Evolutionary conservation across 23 red algal species (phyloP).

Genomic region (Gracilaria gracilis): DNA sequence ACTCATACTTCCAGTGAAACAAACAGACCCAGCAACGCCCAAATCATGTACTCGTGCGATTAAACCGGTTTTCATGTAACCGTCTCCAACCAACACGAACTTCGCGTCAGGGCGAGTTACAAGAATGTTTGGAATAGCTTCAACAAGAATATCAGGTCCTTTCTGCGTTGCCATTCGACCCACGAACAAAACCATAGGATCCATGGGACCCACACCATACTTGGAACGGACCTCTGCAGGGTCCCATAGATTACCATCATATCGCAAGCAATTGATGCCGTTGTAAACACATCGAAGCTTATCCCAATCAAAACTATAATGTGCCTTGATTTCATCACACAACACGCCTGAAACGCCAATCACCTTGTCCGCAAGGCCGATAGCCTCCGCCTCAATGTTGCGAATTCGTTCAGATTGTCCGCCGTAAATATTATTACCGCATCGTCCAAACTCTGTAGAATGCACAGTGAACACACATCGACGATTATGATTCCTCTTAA

Average conservation of each 20-base stretch:
- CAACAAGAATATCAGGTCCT: slow-evolving; percentile 91
- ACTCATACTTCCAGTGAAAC: slow-evolving; percentile 83
- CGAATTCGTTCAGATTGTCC: slow-evolving; percentile 94
- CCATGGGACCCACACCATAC: slow-evolving; percentile 93
- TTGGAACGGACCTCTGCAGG: slow-evolving; percentile 74
- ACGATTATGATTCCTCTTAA: slow-evolving; percentile 83
- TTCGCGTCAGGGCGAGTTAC: slow-evolving; percentile 85
- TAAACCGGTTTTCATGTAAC: slow-evolving; percentile 91
- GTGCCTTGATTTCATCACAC: slow-evolving; percentile 94
- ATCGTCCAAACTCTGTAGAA: slow-evolving; percentile 94
- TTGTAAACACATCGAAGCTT: slow-evolving; percentile 98
- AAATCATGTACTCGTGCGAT: slow-evolving; percentile 74
- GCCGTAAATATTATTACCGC: slow-evolving; percentile 91
- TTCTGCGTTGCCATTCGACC: slow-evolving; percentile 96
- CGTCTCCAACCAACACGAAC: slow-evolving; percentile 96
- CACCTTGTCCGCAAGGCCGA: slow-evolving; percentile 78
- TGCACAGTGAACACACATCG: slow-evolving; percentile 90
- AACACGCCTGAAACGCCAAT: slow-evolving; percentile 92
- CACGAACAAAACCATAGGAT: slow-evolving; percentile 96
- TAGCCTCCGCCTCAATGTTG: slow-evolving; percentile 83
- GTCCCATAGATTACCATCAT: slow-evolving; percentile 96
- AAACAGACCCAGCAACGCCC: slow-evolving; percentile 70
- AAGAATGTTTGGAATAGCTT: slow-evolving; percentile 83
- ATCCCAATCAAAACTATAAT: slow-evolving; percentile 90
- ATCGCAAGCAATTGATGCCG: slow-evolving; percentile 91